A percentile compares a stretch with the other conserved stretches of the same genome.
Evolutionary conservation across 371 early-diverging fungal genomes (phyloP).

Genomic region (Zopfochytrium polystomum): DNA sequence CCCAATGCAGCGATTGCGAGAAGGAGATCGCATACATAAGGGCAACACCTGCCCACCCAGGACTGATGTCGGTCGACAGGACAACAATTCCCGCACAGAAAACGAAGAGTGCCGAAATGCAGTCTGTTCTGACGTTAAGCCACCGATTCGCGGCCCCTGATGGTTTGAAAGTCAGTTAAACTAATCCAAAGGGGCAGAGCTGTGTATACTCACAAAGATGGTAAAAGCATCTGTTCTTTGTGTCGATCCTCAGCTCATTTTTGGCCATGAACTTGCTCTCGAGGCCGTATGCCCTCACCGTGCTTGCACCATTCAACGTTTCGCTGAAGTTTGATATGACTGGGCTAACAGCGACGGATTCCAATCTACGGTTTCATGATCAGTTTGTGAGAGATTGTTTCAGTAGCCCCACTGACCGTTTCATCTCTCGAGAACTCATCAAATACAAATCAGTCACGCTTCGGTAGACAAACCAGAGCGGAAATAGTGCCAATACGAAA

Average conservation of each 20-base stretch:
- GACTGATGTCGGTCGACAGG: conserved; percentile 54
- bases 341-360: conserved; percentile 72
- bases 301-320: conserved; percentile 56
- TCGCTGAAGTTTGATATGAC: conserved; percentile 77
- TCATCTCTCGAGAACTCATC: conserved; percentile 69
- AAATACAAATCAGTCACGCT: conserved; percentile 38
- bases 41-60: conserved; percentile 75
- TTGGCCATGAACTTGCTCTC: conserved; percentile 40
- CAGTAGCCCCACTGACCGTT: conserved; percentile 63
- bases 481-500: conserved; percentile 28
- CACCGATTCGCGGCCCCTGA: conserved; percentile 88
- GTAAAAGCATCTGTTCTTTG: conserved; percentile 68
- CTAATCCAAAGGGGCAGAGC: background rate
- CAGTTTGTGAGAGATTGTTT: too few species aligned
- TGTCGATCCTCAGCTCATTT: conserved; percentile 44
- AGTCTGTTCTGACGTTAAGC: conserved; percentile 78
- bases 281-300: conserved; percentile 69
- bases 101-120: conserved; percentile 63
- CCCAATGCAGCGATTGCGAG: conserved; percentile 66
- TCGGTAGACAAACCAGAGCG: conserved; percentile 23
- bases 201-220: conserved; percentile 8
- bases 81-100: conserved; percentile 64
- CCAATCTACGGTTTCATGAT: conserved; percentile 71
- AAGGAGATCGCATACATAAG: conserved; percentile 78
- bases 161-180: background rate